Conservation (phyloP, 2,329 filamentous ascomycete genomes). For the Aspergillus proliferans region DNA sequence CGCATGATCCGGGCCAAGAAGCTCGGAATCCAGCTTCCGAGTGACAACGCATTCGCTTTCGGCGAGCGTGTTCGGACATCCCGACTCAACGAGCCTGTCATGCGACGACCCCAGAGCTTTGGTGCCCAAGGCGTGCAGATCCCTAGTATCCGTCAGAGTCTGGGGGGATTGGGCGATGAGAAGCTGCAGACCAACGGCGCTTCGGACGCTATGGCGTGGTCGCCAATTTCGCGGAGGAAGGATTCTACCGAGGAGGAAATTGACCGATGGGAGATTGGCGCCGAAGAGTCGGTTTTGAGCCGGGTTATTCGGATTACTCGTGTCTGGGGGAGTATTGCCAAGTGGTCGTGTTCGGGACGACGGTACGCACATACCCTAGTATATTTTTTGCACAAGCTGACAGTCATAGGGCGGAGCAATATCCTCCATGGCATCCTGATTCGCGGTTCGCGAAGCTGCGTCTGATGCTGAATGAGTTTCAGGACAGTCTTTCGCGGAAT, state of each 20-base stretch:
- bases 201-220: conserved; percentile 33
- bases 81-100: conserved; percentile 40
- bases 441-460: conserved; percentile 45
- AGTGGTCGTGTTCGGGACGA: conserved; percentile 51
- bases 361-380: conserved; percentile 16
- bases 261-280: conserved; percentile 48
- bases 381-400: background rate
- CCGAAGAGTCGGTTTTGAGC: conserved; percentile 48
- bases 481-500: conserved; percentile 46
- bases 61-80: conserved; percentile 50
- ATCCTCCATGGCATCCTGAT: conserved; percentile 49
- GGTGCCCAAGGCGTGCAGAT: conserved; percentile 38
- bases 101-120: conserved; percentile 34
- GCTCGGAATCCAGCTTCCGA: conserved; percentile 50
- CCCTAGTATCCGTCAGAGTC: conserved; percentile 36
- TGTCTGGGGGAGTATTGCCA: conserved; percentile 51
- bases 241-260: conserved; percentile 39
- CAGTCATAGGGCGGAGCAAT: conserved; percentile 38
- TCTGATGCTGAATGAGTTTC: conserved; percentile 44
- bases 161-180: conserved; percentile 32
- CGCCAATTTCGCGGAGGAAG: conserved; percentile 32
- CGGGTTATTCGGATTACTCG: conserved; percentile 50
- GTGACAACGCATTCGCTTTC: conserved; percentile 51
- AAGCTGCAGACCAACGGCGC: conserved; percentile 31
- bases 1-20: conserved; percentile 48